Base-by-base conservation (phyloP, 2,329 filamentous ascomycete genomes). In the Pseudopithomyces chartarum region DNA sequence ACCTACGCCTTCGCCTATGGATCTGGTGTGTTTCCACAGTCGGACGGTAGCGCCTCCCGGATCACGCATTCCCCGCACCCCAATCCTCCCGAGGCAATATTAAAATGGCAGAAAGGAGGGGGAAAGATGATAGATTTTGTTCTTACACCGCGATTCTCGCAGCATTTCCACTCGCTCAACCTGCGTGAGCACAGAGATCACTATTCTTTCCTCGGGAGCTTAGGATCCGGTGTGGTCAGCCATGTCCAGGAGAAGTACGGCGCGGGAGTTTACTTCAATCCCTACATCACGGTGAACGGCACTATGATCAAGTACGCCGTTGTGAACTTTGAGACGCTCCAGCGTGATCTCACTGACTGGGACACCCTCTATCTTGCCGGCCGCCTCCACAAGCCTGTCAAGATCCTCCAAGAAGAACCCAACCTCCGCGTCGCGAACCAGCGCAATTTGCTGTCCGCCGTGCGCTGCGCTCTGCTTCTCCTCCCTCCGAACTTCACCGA, bases 81-180 rank as follows among this genome's bases (percentile, higher is more conserved):
- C 6, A 88, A 92, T 59, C 88, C 94, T 1, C 91, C 92, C 1
- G 82, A 87, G 51, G 91, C 91, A 1, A 88, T 98, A 7, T 82
- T 90, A 63, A 91, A 92, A 64, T 90, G 92, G 64, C 94, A 98
- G 76, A 88, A 91, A 67, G 91, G 91, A 29, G 87, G 88, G 1
- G 92, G 92, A 12, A 97, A 97, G 80, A 96, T 98, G 88, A 96
- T 99, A 62, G 95, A 99, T 78, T 97, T 99, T 74, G 96, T 99
- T 65, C 95, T 99, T 73, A 95, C 94, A 23, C 94, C 98, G 11
- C 91, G 91, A 1, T 91, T 96, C 75, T 92, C 90, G 1, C 90
- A 99, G 73, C 95, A 99, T 78, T 99, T 94, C 91, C 95, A 99
- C 78, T 93, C 90, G 33, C 82, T 99, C 58, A 99, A 99, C 70